These are phyloP conservation scores for Graphilbum ipis-grandicollis DNA, from an alignment of 2,329 filamentous ascomycete species.

Conservation along the genomic window DNA sequence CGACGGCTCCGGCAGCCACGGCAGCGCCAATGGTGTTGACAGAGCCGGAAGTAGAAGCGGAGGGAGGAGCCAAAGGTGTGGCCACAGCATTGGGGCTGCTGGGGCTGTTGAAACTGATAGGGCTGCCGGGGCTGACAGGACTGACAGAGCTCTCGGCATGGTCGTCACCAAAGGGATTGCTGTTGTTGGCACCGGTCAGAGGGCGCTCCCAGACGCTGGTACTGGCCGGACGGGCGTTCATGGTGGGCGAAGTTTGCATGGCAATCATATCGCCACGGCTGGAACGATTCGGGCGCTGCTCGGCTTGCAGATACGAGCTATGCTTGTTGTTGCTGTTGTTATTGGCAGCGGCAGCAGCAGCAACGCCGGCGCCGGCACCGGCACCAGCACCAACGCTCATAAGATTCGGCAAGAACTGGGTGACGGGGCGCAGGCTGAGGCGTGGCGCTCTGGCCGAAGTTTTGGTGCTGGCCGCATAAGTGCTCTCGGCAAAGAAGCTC, in stretches of 20 bases:
- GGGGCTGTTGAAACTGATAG: too few relatives aligned
- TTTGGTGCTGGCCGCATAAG: conserved; percentile 15
- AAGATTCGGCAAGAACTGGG: conserved; percentile 56
- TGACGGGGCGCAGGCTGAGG: conserved; percentile 69
- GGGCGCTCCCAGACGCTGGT: conserved; percentile 29
- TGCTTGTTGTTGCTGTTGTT: background rate
- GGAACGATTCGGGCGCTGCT: conserved; percentile 9
- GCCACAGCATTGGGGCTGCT: too few relatives aligned
- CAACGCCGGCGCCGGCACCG: conserved; percentile 2
- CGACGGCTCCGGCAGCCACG: conserved; percentile 12
- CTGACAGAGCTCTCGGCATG: conserved; percentile 31
- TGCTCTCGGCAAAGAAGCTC: conserved; percentile 1
- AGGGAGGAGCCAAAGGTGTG: too few relatives aligned
- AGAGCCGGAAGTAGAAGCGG: too few relatives aligned
- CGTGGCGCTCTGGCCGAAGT: conserved; percentile 49
- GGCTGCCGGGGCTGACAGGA: conserved; percentile 17
- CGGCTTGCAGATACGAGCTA: background rate
- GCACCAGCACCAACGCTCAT: conserved; percentile 19
- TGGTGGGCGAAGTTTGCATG: conserved; percentile 14
- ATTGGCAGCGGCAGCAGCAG: conserved; percentile 1
- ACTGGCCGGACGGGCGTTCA: conserved; percentile 14
- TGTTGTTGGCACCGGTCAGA: conserved; percentile 34
- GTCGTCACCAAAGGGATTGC: conserved; percentile 58
- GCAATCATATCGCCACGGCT: conserved; percentile 30
- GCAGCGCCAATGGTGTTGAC: background rate